phyloP scores from a whole-genome alignment of 179 eudicot species.

The Beta lomatogona region DNA sequence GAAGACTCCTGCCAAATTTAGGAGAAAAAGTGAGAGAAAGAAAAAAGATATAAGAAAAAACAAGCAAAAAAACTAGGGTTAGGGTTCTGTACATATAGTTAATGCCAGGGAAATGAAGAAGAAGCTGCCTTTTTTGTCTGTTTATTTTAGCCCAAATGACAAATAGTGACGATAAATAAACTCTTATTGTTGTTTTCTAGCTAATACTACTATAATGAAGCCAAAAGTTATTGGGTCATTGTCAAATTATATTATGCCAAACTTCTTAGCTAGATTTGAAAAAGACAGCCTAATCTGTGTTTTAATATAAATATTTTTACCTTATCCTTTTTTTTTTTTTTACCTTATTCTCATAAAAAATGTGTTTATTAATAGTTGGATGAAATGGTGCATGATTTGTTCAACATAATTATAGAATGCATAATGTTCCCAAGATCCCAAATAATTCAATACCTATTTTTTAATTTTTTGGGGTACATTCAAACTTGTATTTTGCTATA shows the following conservation, averaged over 20 bases:
- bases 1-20: conserved; percentile 61
- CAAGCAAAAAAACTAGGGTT: conserved; percentile 32
- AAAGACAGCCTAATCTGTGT: background rate
- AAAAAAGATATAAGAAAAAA: background rate
- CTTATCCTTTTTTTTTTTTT: background rate
- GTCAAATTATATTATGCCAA: conserved; percentile 8
- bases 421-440: background rate
- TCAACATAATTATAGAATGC: background rate
- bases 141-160: conserved; percentile 3
- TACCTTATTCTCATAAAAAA: background rate
- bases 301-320: background rate
- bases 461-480: too few relatives aligned
- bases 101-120: conserved; percentile 15
- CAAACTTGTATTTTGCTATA: too few relatives aligned
- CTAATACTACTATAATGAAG: background rate
- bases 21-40: background rate
- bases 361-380: background rate
- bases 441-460: too few relatives aligned
- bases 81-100: conserved; percentile 19
- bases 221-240: conserved; percentile 19
- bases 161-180: background rate
- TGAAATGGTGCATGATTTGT: background rate
- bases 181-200: background rate
- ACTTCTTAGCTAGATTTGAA: conserved; percentile 13
- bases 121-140: conserved; percentile 34